Percentiles rank a stretch among this genome's conserved stretches.
These are phyloP conservation scores for Russula brevipes DNA, from an alignment of 768 basidiomycete species.

Conservation along the genomic window DNA sequence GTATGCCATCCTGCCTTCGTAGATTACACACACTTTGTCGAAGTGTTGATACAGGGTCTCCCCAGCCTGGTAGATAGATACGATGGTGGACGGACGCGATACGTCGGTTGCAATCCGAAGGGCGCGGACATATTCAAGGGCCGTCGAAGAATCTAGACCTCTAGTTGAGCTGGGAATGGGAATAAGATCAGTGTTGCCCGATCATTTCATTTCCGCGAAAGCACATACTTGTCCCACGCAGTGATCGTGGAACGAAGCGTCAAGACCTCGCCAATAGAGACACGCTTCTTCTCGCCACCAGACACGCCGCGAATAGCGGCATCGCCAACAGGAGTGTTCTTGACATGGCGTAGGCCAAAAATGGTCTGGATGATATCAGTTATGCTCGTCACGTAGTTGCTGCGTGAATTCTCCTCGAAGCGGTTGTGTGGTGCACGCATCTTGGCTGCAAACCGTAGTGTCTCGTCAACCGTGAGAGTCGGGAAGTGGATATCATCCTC, in stretches of 20 bases:
- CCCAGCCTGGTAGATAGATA: slow-evolving; percentile 83
- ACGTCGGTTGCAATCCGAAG: slow-evolving; percentile 53
- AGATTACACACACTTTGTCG: slow-evolving; percentile 77
- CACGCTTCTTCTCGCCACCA: slow-evolving; percentile 74
- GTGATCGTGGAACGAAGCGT: slow-evolving; percentile 56
- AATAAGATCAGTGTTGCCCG: neutral
- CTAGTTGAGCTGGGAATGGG: slow-evolving; percentile 40
- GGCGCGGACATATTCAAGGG: slow-evolving; percentile 53
- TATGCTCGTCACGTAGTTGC: slow-evolving; percentile 40
- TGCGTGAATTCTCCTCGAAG: slow-evolving; percentile 39
- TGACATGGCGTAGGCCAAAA: slow-evolving; percentile 71
- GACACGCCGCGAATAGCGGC: slow-evolving; percentile 68
- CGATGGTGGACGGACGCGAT: slow-evolving; percentile 49
- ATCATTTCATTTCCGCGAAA: neutral
- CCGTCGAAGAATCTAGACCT: slow-evolving; percentile 51
- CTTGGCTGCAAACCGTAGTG: slow-evolving; percentile 62
- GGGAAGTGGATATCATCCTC: slow-evolving; percentile 88
- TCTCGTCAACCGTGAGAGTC: slow-evolving; percentile 74
- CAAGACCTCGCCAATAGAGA: slow-evolving; percentile 70
- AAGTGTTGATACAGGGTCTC: slow-evolving; percentile 61
- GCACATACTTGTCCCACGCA: slow-evolving; percentile 68
- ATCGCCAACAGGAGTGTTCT: slow-evolving; percentile 72
- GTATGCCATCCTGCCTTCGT: slow-evolving; percentile 69
- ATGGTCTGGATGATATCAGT: slow-evolving; percentile 55
- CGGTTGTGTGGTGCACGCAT: slow-evolving; percentile 62